Conservation (phyloP, 768 basidiomycete species). For the Naganishia vishniacii region DNA sequence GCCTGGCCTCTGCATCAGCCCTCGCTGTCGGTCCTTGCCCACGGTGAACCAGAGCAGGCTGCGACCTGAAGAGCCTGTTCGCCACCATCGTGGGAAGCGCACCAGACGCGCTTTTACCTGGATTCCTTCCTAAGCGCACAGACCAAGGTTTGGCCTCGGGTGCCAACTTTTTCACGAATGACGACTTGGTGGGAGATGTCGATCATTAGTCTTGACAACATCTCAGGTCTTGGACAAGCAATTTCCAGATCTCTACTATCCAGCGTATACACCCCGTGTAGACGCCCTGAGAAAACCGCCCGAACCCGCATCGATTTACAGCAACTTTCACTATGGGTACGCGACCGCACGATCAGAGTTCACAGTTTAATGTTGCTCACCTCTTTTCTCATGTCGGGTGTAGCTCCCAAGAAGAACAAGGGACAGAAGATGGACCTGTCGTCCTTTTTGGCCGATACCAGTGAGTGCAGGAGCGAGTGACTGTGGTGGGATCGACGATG, state of each 20-base stretch:
- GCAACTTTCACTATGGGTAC: not conserved
- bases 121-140: too few relatives aligned
- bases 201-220: not conserved
- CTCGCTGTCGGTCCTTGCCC: too few relatives aligned
- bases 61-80: too few relatives aligned
- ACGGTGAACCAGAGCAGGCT: too few relatives aligned
- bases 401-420: conserved; percentile 84
- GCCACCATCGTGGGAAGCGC: too few relatives aligned
- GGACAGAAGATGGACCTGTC: conserved; percentile 82
- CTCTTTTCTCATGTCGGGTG: not conserved
- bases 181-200: too few relatives aligned
- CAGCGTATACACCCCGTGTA: not conserved
- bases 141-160: not conserved
- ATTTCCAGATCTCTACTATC: not conserved
- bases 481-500: too few relatives aligned
- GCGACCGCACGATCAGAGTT: not conserved
- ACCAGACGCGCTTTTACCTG: too few relatives aligned
- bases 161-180: not conserved
- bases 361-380: not conserved
- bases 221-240: not conserved
- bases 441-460: conserved; percentile 80
- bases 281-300: not conserved
- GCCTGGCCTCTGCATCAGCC: too few relatives aligned
- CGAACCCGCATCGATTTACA: not conserved
- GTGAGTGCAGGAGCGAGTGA: conserved; percentile 54